Base-by-base conservation (phyloP, 805 yeast genomes). In the Ogataea nitratoaversa region DNA sequence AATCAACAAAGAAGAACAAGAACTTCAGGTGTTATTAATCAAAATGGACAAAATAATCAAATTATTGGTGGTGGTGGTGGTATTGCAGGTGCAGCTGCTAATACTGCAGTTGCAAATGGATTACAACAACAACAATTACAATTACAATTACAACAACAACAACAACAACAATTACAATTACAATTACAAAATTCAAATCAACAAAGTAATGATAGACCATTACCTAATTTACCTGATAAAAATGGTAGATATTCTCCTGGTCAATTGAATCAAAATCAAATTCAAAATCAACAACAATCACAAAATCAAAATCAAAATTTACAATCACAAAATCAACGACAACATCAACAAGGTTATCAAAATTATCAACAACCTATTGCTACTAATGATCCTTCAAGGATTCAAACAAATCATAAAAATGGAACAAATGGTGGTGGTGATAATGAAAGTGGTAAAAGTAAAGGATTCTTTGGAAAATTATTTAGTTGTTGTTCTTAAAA, bases 1-100 rank as follows among this genome's bases (percentile, higher is more conserved):
- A 56, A 58, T 41, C 70, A 66, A 52, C 65, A 63, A 48, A 57
- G 58, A 44, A 57, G 63, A 48, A 45, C 63, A 37, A 50, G 59
- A 48, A 57, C 42, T 38, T 14, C 50, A 37, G n/a, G n/a, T n/a
- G n/a, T n/a, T n/a, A n/a, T n/a, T n/a, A n/a, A n/a, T n/a, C n/a
- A n/a, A n/a, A n/a, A n/a, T n/a, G n/a, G n/a, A n/a, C n/a, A n/a
- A n/a, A n/a, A n/a, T n/a, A n/a, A n/a, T n/a, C n/a, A n/a, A n/a
- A n/a, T n/a, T n/a, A n/a, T n/a, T n/a, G n/a, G n/a, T n/a, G n/a
- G n/a, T n/a, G n/a, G 49, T 38, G 37, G 33, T 28, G 37, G 36
- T 8, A 24, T 33, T 28, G 11, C 37, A 4, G 32, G 33, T 33
- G 44, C 56, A 53, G 35, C 54, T 53, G 41, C 55, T 48, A 49